These are phyloP conservation scores for Lentinula aciculospora DNA, from an alignment of 768 basidiomycete species.

Conservation along the genomic window DNA sequence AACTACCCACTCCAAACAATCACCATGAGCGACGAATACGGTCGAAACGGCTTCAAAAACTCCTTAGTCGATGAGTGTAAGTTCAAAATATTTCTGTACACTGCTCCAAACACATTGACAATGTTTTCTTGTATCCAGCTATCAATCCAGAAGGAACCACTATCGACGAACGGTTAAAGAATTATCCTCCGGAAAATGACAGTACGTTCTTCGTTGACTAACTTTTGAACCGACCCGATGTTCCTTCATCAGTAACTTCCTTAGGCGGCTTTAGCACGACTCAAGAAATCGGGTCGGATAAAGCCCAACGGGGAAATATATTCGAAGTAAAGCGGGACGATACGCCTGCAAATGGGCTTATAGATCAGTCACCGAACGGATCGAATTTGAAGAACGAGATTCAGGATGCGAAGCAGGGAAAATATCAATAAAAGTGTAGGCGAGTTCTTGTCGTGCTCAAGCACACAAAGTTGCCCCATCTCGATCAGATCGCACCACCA, in stretches of 20 bases:
- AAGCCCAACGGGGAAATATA: constrained; percentile 19
- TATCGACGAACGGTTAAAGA: neutral
- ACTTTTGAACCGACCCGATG: too few species aligned
- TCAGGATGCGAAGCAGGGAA: constrained; percentile 14
- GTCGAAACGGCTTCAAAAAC: neutral
- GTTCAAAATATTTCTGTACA: neutral
- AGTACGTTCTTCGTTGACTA: too few species aligned
- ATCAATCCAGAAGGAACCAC: neutral
- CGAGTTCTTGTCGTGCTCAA: too few species aligned
- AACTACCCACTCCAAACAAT: neutral
- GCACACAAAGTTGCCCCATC: too few species aligned
- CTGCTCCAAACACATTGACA: neutral
- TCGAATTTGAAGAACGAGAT: constrained; percentile 14
- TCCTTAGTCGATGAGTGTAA: constrained; percentile 1
- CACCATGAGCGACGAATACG: constrained; percentile 9
- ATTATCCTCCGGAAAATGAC: constrained; percentile 1
- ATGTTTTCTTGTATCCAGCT: neutral
- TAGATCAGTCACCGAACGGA: constrained; percentile 16
- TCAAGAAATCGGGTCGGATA: constrained; percentile 20
- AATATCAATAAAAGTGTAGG: constrained; percentile 7
- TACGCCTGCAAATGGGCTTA: constrained; percentile 9
- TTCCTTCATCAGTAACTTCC: constrained; percentile 15
- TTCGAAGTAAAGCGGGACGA: constrained; percentile 4
- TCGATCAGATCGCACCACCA: too few species aligned
- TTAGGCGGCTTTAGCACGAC: constrained; percentile 21